Conservation (phyloP, 352 stramenopile species). For the Phytopythium mirpurense region DNA sequence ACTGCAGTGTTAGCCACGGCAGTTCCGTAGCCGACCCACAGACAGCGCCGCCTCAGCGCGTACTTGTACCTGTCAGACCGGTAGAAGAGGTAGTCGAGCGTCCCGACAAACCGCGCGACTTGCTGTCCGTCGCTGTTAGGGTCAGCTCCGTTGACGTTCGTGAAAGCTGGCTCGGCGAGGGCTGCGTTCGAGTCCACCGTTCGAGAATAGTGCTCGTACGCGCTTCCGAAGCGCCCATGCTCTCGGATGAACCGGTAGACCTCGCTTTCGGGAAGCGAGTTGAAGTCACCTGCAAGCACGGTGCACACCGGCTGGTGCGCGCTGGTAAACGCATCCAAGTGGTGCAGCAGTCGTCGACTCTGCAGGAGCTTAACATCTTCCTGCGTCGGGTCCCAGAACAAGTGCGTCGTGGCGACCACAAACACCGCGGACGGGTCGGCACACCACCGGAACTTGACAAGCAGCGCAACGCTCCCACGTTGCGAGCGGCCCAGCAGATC, state of each 20-base stretch:
- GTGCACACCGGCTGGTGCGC: constrained; percentile 13
- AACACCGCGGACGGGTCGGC: constrained; percentile 29
- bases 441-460: constrained; percentile 47
- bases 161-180: constrained; percentile 55
- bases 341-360: constrained; percentile 41
- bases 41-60: background rate
- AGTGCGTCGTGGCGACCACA: constrained; percentile 71
- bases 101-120: constrained; percentile 63
- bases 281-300: constrained; percentile 81
- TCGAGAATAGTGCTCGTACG: constrained; percentile 43
- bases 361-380: constrained; percentile 85
- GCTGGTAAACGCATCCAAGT: constrained; percentile 32
- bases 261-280: constrained; percentile 70
- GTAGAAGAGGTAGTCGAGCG: constrained; percentile 84
- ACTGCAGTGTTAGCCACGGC: too few species aligned
- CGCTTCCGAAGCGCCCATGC: constrained; percentile 35
- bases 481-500: constrained; percentile 42
- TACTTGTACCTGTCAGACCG: constrained; percentile 31
- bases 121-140: constrained; percentile 24
- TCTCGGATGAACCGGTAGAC: constrained; percentile 62
- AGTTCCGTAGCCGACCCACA: too few species aligned
- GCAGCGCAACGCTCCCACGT: constrained; percentile 54
- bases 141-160: constrained; percentile 62
- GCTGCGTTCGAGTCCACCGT: constrained; percentile 3
- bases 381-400: constrained; percentile 82